Base-by-base conservation (phyloP, 192 early-diverging fungal genomes). In the Coemansia sp. region DNA sequence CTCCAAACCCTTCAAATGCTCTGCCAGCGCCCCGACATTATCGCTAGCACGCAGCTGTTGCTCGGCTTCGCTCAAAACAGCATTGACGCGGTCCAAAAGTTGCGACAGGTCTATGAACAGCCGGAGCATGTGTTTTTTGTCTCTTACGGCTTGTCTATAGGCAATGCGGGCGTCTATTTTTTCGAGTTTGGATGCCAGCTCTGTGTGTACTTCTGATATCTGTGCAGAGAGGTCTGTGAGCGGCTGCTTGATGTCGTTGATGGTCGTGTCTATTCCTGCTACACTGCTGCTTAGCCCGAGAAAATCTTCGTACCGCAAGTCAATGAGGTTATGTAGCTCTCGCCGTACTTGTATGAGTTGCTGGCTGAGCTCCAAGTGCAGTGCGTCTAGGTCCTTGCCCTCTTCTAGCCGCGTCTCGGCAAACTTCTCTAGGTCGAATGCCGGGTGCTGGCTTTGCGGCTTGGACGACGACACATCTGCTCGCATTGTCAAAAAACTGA, bases 271-370 rank as follows among this genome's bases (percentile, higher is more conserved):
- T 27, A 82, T 65, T 9, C 75, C 79, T 3, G 68, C 60, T 11
- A 82, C 58, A 11, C 72, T 73, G 6, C 75, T 77, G 72, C 70
- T 74, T 25, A 82, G 72, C 0, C 67, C 71, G 6, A 82, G 65
- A 66, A 82, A 77, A 65, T 82, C 79, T 39, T 73, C 71, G 63
- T 82, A 77, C 15, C 72, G 67, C 14, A 63, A 15, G 64, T 69
- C 64, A 46, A 82, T 76, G 8, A 82, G 68, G 48, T 55, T 60
- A 36, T 71, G 62, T 17, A 82, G 66, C 58, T 73, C 64, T 17
- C 48, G 59, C 1, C 71, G 74, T 6, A 74, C 44, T 15, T 45
- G 29, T 7, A 44, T 63, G 6, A 70, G 68, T 46, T 66, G 63
- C n/a, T 37, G 31, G 34, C 64, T 64, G 5, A 82, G 79, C 41